A percentile compares a stretch with the other conserved stretches of the same genome.
Evolutionary conservation across 2,329 filamentous ascomycete genomes (phyloP).

Genomic region (Colletotrichum limetticola): DNA sequence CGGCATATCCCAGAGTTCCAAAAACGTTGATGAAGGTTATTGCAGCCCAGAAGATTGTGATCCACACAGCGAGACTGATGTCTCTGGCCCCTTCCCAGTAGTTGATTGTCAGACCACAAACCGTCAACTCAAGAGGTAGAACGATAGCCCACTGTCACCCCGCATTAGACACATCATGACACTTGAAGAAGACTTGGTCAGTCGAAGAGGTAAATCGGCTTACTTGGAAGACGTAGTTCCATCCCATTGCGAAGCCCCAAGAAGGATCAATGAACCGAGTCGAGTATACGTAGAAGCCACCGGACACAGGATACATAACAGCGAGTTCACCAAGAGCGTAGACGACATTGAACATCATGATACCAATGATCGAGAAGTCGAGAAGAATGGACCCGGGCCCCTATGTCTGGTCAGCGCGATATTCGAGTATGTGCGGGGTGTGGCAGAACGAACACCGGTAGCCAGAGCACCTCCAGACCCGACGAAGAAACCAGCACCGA

Average conservation of each 20-base stretch:
- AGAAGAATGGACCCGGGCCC: slow-evolving; percentile 49
- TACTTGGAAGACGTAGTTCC: slow-evolving; percentile 58
- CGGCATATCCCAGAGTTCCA: slow-evolving; percentile 59
- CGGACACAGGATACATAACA: slow-evolving; percentile 66
- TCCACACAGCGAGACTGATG: slow-evolving; percentile 61
- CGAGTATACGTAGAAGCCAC: slow-evolving; percentile 68
- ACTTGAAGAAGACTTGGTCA: no score
- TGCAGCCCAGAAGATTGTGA: slow-evolving; percentile 61
- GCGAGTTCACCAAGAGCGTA: slow-evolving; percentile 70
- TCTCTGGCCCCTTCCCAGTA: slow-evolving; percentile 56
- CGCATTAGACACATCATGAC: no score
- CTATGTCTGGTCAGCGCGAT: slow-evolving; percentile 27
- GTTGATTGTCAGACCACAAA: slow-evolving; percentile 58
- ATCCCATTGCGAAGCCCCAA: slow-evolving; percentile 63
- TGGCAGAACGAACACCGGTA: slow-evolving; percentile 52
- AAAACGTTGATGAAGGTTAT: slow-evolving; percentile 58
- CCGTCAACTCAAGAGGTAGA: slow-evolving; percentile 59
- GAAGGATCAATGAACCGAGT: slow-evolving; percentile 67
- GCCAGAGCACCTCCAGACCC: slow-evolving; percentile 63
- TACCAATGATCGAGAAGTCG: slow-evolving; percentile 60
- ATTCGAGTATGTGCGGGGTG: not conserved
- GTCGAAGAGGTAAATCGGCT: not conserved
- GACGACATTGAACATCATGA: slow-evolving; percentile 66
- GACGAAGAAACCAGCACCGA: slow-evolving; percentile 72
- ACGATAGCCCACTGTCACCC: slow-evolving; percentile 51